Conservation (phyloP, 2,329 filamentous ascomycete species). For the Pseudocercospora fijiensis region DNA sequence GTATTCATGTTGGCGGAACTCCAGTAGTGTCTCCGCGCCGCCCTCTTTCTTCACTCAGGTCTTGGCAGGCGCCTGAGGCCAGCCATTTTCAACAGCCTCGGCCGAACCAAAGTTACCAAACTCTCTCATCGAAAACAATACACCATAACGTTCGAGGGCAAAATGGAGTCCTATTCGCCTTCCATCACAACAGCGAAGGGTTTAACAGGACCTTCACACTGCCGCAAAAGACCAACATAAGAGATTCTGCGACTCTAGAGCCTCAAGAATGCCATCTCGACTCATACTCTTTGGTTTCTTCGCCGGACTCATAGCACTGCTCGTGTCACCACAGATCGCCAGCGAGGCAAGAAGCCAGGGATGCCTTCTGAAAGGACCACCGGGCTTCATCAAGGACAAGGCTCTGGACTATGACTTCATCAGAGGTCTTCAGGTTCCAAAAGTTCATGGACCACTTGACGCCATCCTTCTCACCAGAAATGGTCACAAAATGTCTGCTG, state of each 20-base stretch:
- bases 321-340: slow-evolving; percentile 16
- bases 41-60: background rate
- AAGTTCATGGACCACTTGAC: slow-evolving; percentile 14
- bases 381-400: slow-evolving; percentile 11
- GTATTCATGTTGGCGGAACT: background rate
- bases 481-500: slow-evolving; percentile 15
- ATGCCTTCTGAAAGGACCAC: slow-evolving; percentile 9
- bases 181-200: background rate
- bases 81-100: background rate
- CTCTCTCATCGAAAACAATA: background rate
- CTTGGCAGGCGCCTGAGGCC: background rate
- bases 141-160: background rate
- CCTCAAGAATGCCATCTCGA: slow-evolving; percentile 10
- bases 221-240: background rate
- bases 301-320: slow-evolving; percentile 3
- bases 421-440: slow-evolving; percentile 5
- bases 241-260: background rate
- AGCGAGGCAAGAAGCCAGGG: slow-evolving; percentile 4
- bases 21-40: background rate
- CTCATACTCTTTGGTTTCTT: slow-evolving; percentile 10
- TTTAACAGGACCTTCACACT: background rate
- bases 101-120: background rate
- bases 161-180: background rate
- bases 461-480: slow-evolving; percentile 10
- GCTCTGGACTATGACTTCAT: slow-evolving; percentile 17